Percentiles rank a stretch among this genome's conserved stretches.
Evolutionary conservation across 2,329 filamentous ascomycete genomes (phyloP).

Genomic region (Xylaria sp.): DNA sequence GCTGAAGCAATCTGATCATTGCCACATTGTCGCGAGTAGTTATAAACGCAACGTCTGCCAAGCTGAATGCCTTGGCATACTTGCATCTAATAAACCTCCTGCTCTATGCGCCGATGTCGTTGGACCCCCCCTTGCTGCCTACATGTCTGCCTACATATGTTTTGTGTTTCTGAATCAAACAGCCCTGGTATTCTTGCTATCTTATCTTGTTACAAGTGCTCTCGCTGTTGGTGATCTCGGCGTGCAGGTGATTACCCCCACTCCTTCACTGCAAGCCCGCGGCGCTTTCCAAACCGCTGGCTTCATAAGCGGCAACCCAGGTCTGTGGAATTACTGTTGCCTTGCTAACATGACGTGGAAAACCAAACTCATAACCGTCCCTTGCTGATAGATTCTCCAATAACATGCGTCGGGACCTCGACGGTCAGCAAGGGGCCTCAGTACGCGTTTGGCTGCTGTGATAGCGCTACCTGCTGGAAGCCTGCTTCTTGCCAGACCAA

Average conservation of each 20-base stretch:
- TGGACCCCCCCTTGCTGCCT: not conserved
- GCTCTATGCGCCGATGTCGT: not conserved
- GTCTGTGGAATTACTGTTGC: not conserved
- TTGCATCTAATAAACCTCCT: not conserved
- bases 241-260: not conserved
- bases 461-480: not conserved
- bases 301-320: constrained; percentile 11
- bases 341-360: not conserved
- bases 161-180: not conserved
- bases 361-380: not conserved
- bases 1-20: not conserved
- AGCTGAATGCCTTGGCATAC: constrained; percentile 8
- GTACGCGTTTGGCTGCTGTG: constrained; percentile 12
- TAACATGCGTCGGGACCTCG: constrained; percentile 8
- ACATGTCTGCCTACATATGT: not conserved
- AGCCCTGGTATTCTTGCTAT: too few relatives aligned
- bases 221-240: not conserved
- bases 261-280: constrained; percentile 2
- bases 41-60: constrained; percentile 1
- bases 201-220: not conserved
- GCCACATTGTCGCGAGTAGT: not conserved
- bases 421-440: constrained; percentile 4
- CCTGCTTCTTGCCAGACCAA: constrained; percentile 14
- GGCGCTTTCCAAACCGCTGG: constrained; percentile 14
- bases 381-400: not conserved